A percentile compares a stretch with the other conserved stretches of the same genome.
phyloP scores from a whole-genome alignment of 805 yeast genomes.

The Kuraishia borneana region DNA sequence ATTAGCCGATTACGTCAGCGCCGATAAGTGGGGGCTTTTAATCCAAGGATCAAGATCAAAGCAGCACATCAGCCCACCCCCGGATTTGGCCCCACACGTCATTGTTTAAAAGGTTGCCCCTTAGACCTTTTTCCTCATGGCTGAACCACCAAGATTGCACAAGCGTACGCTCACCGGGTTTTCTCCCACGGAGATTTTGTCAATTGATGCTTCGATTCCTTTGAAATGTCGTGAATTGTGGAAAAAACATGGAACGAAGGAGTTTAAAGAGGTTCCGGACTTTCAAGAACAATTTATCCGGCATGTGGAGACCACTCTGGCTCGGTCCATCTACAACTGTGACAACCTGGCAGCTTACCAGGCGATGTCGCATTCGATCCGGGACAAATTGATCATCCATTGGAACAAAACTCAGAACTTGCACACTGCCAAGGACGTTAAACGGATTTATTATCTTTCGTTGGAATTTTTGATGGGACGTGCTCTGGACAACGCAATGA shows the following conservation, averaged over 20 bases:
- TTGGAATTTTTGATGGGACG: constrained; percentile 91
- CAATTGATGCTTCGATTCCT: constrained; percentile 76
- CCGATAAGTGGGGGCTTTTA: too few species aligned
- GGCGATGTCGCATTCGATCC: constrained; percentile 68
- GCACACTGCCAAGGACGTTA: constrained; percentile 74
- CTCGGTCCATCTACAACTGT: constrained; percentile 87
- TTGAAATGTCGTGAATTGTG: constrained; percentile 65
- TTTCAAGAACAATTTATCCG: constrained; percentile 63
- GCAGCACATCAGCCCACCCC: neutral
- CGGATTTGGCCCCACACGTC: neutral
- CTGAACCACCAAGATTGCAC: constrained; percentile 21
- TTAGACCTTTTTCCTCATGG: neutral
- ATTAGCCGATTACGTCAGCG: too few species aligned
- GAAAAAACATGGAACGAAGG: constrained; percentile 55
- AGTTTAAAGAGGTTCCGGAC: constrained; percentile 35
- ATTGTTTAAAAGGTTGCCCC: too few species aligned
- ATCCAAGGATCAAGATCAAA: too few species aligned
- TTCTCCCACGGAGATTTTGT: constrained; percentile 79
- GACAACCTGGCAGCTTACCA: constrained; percentile 89
- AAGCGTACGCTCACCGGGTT: constrained; percentile 82
- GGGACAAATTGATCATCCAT: constrained; percentile 71
- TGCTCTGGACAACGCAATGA: constrained; percentile 88
- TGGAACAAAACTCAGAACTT: constrained; percentile 93
- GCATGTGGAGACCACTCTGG: constrained; percentile 85
- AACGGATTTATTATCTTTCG: constrained; percentile 78